phyloP scores from a whole-genome alignment of 75 land plant species.

The Sequoiadendron giganteum region DNA sequence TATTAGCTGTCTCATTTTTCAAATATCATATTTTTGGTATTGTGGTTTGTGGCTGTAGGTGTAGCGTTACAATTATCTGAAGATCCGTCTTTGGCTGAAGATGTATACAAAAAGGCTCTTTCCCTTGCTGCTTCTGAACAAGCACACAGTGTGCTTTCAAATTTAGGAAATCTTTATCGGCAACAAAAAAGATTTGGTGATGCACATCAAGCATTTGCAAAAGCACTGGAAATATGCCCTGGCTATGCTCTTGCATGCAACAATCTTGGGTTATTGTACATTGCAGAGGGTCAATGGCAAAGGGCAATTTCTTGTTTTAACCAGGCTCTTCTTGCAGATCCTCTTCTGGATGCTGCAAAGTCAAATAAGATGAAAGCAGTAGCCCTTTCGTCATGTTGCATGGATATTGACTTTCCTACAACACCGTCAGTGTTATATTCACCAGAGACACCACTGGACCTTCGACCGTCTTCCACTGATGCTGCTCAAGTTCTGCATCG shows the following conservation, averaged over 20 bases:
- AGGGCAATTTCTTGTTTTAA: slow-evolving; percentile 69
- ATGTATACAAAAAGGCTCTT: slow-evolving; percentile 63
- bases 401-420: background rate
- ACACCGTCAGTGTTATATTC: background rate
- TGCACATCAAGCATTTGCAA: slow-evolving; percentile 58
- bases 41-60: slow-evolving; percentile 33
- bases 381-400: slow-evolving; percentile 22
- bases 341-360: slow-evolving; percentile 76
- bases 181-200: slow-evolving; percentile 42
- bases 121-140: slow-evolving; percentile 54
- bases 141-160: slow-evolving; percentile 66
- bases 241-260: slow-evolving; percentile 87
- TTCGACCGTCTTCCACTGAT: slow-evolving; percentile 2
- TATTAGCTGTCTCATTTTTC: background rate
- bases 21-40: background rate
- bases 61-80: slow-evolving; percentile 68
- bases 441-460: slow-evolving; percentile 10
- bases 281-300: slow-evolving; percentile 60
- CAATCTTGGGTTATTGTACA: slow-evolving; percentile 77
- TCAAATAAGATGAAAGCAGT: slow-evolving; percentile 72
- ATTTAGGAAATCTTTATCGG: slow-evolving; percentile 75
- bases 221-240: slow-evolving; percentile 68
- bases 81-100: slow-evolving; percentile 61
- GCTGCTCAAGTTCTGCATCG: background rate
- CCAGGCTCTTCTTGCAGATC: slow-evolving; percentile 64